Conservation (phyloP, 805 yeast genomes). For the Pichia ethanolica region DNA sequence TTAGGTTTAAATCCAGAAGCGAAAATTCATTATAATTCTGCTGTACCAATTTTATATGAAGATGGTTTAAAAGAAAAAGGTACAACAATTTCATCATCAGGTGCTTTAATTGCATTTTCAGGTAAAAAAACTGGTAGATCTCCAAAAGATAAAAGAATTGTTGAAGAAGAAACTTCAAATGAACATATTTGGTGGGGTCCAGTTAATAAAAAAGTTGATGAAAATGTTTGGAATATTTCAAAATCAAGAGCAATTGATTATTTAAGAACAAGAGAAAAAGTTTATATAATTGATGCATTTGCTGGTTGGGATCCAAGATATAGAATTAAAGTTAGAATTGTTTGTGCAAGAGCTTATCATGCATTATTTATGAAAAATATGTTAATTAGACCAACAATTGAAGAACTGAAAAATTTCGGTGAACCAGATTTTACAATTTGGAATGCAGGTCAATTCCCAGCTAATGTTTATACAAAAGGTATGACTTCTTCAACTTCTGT, state of each 20-base stretch:
- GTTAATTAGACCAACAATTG: slow-evolving; percentile 90
- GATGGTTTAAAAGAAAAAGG: slow-evolving; percentile 88
- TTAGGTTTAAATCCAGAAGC: slow-evolving; percentile 54
- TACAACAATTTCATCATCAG: slow-evolving; percentile 85
- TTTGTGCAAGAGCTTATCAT: slow-evolving; percentile 97
- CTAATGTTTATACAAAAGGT: slow-evolving; percentile 91
- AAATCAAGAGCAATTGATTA: slow-evolving; percentile 96
- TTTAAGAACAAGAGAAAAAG: slow-evolving; percentile 89
- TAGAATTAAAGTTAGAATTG: slow-evolving; percentile 90
- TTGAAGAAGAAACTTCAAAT: slow-evolving; percentile 82
- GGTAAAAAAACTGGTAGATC: slow-evolving; percentile 97
- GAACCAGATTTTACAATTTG: slow-evolving; percentile 97
- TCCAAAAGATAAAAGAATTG: slow-evolving; percentile 96
- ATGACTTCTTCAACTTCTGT: slow-evolving; percentile 96
- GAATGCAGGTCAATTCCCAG: slow-evolving; percentile 99
- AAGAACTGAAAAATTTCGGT: slow-evolving; percentile 83
- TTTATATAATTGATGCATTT: slow-evolving; percentile 90
- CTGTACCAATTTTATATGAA: slow-evolving; percentile 88
- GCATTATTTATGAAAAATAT: slow-evolving; percentile 97
- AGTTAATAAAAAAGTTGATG: slow-evolving; percentile 90
- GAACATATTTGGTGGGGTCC: slow-evolving; percentile 99
- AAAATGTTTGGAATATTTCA: slow-evolving; percentile 90
- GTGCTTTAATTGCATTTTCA: slow-evolving; percentile 92
- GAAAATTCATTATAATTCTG: slow-evolving; percentile 79
- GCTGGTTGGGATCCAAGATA: slow-evolving; percentile 99